Evolutionary conservation across 768 basidiomycete genomes (phyloP).

Genomic region (Rhodotorula toruloides): DNA sequence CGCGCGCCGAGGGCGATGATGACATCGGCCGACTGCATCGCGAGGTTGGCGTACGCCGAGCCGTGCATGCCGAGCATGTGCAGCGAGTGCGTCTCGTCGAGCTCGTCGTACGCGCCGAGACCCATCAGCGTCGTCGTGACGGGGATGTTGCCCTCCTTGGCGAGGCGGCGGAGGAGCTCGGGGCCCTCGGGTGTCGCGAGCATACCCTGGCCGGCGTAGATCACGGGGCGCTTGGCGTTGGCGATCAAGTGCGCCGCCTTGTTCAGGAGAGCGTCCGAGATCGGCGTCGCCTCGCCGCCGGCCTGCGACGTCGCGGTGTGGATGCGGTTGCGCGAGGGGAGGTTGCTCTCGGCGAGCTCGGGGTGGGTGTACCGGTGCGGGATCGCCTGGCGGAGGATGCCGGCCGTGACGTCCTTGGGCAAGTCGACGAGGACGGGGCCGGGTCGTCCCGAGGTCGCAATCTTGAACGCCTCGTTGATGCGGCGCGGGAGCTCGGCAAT

Average conservation of each 20-base stretch:
- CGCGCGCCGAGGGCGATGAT: constrained; percentile 94
- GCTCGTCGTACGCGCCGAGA: constrained; percentile 91
- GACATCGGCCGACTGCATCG: constrained; percentile 95
- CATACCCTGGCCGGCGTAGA: constrained; percentile 90
- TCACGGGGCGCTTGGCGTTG: constrained; percentile 77
- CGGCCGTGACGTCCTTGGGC: constrained; percentile 97
- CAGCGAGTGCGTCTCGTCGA: constrained; percentile 65
- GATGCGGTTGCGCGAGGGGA: constrained; percentile 46
- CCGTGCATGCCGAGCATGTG: constrained; percentile 99
- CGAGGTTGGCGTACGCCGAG: constrained; percentile 90
- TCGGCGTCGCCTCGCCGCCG: constrained; percentile 29
- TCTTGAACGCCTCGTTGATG: constrained; percentile 99
- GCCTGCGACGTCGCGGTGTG: constrained; percentile 41
- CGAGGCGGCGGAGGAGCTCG: constrained; percentile 67
- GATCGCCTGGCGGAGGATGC: constrained; percentile 73
- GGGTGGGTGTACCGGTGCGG: constrained; percentile 78
- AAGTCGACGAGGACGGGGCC: constrained; percentile 97
- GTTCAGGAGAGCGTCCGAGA: constrained; percentile 30
- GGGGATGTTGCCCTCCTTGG: constrained; percentile 84
- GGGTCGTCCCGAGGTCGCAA: constrained; percentile 91
- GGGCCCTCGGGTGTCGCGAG: constrained; percentile 77
- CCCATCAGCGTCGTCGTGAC: constrained; percentile 96
- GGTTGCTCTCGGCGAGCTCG: constrained; percentile 55
- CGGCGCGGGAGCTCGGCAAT: constrained; percentile 87
- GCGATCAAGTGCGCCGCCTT: constrained; percentile 86